Conservation (phyloP, 2,329 filamentous ascomycete genomes). For the Teratosphaeria destructans region DNA sequence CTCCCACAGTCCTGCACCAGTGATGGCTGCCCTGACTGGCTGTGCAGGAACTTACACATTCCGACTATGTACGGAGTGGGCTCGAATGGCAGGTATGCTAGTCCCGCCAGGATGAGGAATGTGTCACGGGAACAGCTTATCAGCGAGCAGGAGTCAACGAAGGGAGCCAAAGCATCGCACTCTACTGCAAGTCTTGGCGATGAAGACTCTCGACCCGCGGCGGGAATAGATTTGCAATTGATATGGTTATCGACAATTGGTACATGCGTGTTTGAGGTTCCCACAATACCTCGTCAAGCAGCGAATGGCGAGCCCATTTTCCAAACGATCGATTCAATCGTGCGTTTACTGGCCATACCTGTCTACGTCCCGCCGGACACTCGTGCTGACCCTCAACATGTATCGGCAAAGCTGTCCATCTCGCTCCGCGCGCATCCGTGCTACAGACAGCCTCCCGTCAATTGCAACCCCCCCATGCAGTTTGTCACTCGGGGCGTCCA, state of each 20-base stretch:
- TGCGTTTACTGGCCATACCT: background rate
- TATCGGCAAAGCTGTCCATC: background rate
- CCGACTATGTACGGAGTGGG: constrained; percentile 13
- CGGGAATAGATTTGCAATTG: too few species aligned
- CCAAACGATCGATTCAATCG: too few species aligned
- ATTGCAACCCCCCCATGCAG: too few species aligned
- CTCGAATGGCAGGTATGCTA: constrained; percentile 14
- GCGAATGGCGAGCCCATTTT: too few species aligned
- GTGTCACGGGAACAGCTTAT: background rate
- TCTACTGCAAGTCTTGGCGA: too few species aligned
- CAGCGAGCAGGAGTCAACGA: background rate
- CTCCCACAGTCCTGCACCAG: constrained; percentile 13
- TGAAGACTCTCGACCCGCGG: too few species aligned
- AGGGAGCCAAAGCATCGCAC: background rate
- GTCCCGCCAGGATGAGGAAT: background rate
- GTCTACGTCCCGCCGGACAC: background rate
- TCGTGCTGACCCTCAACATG: background rate
- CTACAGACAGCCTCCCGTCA: too few species aligned
- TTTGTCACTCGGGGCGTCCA: too few species aligned
- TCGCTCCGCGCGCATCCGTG: too few species aligned
- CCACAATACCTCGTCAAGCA: too few species aligned
- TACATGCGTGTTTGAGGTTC: too few species aligned
- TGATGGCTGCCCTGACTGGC: constrained; percentile 7
- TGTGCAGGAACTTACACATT: constrained; percentile 13
- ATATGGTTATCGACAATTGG: too few species aligned